Conservation (phyloP, 139 green algal species). For the Pseudopediastrum boryanum region DNA sequence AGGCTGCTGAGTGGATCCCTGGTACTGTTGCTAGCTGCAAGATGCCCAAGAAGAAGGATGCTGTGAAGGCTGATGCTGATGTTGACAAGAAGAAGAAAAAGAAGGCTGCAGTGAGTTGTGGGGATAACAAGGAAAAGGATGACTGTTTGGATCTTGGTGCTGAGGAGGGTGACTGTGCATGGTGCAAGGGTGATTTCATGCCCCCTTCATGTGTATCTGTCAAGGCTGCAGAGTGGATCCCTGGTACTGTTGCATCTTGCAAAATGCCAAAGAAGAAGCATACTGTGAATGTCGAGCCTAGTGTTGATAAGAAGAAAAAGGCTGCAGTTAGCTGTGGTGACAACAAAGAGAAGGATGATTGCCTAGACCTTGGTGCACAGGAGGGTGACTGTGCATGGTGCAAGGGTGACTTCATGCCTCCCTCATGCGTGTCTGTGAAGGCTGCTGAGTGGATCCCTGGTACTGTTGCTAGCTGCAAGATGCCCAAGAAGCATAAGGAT, state of each 20-base stretch:
- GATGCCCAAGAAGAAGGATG: neutral
- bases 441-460: conserved; percentile 27
- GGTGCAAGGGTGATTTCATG: conserved; percentile 30
- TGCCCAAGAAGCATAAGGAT: neutral
- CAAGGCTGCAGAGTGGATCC: conserved; percentile 20
- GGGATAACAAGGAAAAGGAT: conserved; percentile 31
- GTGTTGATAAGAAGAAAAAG: conserved; percentile 22
- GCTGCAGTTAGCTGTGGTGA: conserved; percentile 22
- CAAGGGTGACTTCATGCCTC: conserved; percentile 24
- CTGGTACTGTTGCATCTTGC: conserved; percentile 9
- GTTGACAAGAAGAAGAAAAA: neutral
- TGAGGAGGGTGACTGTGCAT: conserved; percentile 23
- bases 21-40: neutral
- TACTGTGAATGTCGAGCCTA: no score
- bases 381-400: conserved; percentile 32
- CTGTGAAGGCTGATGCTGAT: neutral
- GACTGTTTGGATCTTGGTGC: conserved; percentile 27
- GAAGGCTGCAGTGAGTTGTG: conserved; percentile 21
- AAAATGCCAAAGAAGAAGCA: no score
- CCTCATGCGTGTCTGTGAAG: neutral
- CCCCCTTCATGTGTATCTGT: conserved; percentile 1
- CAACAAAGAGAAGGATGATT: conserved; percentile 33
- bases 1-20: neutral
- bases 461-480: neutral
- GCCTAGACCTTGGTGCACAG: conserved; percentile 16